Conservation (phyloP, 192 early-diverging fungal genomes). For the Backusella luteola region DNA sequence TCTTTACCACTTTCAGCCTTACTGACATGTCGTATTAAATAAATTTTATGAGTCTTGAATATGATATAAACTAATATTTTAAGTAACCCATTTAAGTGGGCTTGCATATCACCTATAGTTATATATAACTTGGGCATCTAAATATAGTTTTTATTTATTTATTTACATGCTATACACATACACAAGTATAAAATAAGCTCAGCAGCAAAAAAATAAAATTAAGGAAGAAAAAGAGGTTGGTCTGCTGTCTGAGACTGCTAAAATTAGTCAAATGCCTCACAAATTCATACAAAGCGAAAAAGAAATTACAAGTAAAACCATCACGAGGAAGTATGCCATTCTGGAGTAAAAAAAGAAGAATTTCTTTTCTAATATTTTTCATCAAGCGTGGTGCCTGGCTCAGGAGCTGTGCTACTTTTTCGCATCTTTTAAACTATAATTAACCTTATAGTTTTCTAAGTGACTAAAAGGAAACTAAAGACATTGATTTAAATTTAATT, state of each 20-base stretch:
- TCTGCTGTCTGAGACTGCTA: background rate
- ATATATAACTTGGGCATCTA: background rate
- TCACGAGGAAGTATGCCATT: slow-evolving; percentile 8
- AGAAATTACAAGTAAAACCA: background rate
- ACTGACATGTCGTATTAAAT: background rate
- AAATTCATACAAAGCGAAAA: background rate
- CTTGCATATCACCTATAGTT: background rate
- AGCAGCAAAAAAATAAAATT: background rate
- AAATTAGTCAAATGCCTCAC: background rate
- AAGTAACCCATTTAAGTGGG: background rate
- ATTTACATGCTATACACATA: background rate
- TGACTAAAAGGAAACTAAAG: background rate
- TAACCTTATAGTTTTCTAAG: background rate
- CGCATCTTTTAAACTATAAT: background rate
- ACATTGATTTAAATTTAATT: background rate
- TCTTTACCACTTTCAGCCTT: background rate
- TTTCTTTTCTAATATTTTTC: background rate
- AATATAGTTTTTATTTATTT: slow-evolving; percentile 4
- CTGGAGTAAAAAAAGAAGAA: background rate
- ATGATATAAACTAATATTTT: background rate
- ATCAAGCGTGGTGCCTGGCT: background rate
- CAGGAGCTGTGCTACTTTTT: background rate
- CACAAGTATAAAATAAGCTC: background rate
- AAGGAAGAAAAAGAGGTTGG: background rate
- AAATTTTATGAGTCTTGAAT: background rate